A percentile compares a stretch with the other conserved stretches of the same genome.
These are phyloP conservation scores for Dioscorea cayenensis DNA, from an alignment of 116 monocot species.

Conservation along the genomic window DNA sequence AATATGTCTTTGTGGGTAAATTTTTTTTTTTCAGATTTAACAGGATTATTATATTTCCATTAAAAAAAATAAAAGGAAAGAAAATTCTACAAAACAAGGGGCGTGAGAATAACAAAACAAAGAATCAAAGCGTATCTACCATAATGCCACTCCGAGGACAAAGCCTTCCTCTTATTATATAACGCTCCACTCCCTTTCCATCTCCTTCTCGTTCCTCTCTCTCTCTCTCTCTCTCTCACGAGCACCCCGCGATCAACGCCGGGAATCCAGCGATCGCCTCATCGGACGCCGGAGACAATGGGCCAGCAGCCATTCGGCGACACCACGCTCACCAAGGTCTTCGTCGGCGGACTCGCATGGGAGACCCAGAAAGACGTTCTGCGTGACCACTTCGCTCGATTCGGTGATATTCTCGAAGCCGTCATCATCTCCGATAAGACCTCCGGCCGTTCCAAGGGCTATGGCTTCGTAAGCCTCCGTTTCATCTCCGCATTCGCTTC, in stretches of 20 bases:
- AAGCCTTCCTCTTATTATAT: not conserved
- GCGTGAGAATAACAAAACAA: not conserved
- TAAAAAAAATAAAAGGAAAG: not conserved
- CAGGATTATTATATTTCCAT: no score
- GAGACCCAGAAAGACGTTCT: slow-evolving; percentile 62
- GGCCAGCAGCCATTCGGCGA: slow-evolving; percentile 42
- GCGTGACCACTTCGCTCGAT: slow-evolving; percentile 43
- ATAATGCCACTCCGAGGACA: no score
- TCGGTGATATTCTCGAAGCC: slow-evolving; percentile 74
- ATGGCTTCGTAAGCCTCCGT: slow-evolving; percentile 48
- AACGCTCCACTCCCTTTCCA: not conserved
- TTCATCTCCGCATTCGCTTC: not conserved
- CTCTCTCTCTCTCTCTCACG: not conserved
- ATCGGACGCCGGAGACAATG: slow-evolving; percentile 11
- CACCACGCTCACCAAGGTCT: slow-evolving; percentile 73
- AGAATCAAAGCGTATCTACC: no score
- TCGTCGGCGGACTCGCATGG: slow-evolving; percentile 81
- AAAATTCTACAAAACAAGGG: not conserved
- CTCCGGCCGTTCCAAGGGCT: slow-evolving; percentile 77
- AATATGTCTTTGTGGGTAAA: no score
- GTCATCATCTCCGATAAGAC: slow-evolving; percentile 76
- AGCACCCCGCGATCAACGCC: not conserved
- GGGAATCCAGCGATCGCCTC: not conserved
- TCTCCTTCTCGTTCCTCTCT: not conserved
- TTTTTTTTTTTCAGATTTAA: no score